Evolutionary conservation across 345 rosid genomes (phyloP).

Genomic region (Populus euphratica): DNA sequence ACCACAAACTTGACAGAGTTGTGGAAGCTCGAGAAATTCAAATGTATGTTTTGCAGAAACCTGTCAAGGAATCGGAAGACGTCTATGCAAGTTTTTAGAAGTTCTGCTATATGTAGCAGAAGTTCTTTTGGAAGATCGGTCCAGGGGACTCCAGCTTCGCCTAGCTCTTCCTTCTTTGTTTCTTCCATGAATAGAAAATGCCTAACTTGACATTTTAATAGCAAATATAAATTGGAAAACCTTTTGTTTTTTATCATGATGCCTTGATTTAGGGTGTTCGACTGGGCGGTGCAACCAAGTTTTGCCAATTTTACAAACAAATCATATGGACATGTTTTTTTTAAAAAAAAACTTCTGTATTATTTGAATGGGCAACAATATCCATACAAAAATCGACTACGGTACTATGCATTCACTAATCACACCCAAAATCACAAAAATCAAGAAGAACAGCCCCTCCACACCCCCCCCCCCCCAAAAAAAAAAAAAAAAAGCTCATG

Average conservation of each 20-base stretch:
- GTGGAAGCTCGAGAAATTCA: neutral
- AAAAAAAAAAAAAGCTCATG: neutral
- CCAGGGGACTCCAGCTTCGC: neutral
- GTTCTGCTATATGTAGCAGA: neutral
- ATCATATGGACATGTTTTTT: neutral
- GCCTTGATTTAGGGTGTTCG: no score
- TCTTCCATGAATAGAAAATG: neutral
- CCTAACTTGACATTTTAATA: neutral
- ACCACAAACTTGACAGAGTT: neutral
- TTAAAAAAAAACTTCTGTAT: neutral
- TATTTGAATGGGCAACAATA: neutral
- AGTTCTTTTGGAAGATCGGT: neutral
- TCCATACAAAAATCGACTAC: neutral
- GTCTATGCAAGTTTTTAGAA: neutral
- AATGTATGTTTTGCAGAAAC: neutral
- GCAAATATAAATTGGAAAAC: neutral
- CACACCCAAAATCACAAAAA: constrained; percentile 1
- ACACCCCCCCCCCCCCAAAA: neutral
- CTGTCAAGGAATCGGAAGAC: neutral
- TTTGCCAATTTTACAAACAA: neutral
- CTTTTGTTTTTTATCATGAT: neutral
- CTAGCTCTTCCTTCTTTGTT: neutral
- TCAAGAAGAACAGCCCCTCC: neutral
- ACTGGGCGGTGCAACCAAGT: no score
- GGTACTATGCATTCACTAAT: constrained; percentile 10